phyloP scores from a whole-genome alignment of 306 rosid genomes.

The Corylus americana region DNA sequence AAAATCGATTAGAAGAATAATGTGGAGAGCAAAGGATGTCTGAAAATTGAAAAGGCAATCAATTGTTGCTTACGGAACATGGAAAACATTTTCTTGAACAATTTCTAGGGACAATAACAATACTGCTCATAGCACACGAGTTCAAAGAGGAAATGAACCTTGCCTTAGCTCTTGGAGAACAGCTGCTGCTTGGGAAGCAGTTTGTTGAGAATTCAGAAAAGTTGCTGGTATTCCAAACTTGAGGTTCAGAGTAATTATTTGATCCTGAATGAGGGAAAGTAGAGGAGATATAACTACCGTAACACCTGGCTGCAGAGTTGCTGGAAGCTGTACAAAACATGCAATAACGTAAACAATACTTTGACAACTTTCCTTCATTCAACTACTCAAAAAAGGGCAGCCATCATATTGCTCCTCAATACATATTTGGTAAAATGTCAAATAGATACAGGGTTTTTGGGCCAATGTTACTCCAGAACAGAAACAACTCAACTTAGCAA shows the following conservation, averaged over 20 bases:
- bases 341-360: slow-evolving; percentile 16
- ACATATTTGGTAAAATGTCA: neutral
- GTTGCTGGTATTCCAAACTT: slow-evolving; percentile 92
- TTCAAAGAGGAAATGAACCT: slow-evolving; percentile 40
- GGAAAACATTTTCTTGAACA: slow-evolving; percentile 8
- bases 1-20: slow-evolving; percentile 25
- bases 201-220: slow-evolving; percentile 93
- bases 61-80: slow-evolving; percentile 6
- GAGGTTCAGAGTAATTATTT: slow-evolving; percentile 79
- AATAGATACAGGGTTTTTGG: neutral
- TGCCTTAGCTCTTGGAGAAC: slow-evolving; percentile 94
- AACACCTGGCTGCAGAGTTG: slow-evolving; percentile 84
- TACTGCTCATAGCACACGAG: slow-evolving; percentile 6
- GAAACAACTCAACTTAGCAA: neutral
- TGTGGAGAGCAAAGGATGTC: neutral
- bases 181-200: slow-evolving; percentile 70
- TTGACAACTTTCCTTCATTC: slow-evolving; percentile 11
- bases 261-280: slow-evolving; percentile 98
- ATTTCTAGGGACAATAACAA: slow-evolving; percentile 5
- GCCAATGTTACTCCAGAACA: neutral
- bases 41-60: slow-evolving; percentile 1
- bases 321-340: slow-evolving; percentile 77
- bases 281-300: slow-evolving; percentile 87
- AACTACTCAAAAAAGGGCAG: slow-evolving; percentile 18
- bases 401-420: neutral